Evolutionary conservation across 2,329 filamentous ascomycete species (phyloP), one percentile per base, ranked within the genome.

Genomic region (Dactylonectria macrodidyma): DNA sequence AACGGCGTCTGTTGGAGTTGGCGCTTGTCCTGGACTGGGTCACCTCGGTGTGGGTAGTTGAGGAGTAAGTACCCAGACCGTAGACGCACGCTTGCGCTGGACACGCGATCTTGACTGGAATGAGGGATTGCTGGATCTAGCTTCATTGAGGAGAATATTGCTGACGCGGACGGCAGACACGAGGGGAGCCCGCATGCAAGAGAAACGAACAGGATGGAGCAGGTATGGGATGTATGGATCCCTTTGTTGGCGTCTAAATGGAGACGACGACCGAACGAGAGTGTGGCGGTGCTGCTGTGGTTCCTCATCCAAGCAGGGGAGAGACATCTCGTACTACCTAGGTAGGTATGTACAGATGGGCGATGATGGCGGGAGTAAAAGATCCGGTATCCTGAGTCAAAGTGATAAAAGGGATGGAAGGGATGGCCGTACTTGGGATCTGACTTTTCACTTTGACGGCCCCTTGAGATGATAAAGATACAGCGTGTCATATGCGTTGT

Each of bases 131-230:
- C 33, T 54, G 51, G 2, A 54, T 54, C 26, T 22, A 56, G 54
- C 51, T 51, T 51, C 26, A 33, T 34, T 30, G 47, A 54, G 30
- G 36, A 24, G 56, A 59, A 36, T 24, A 44, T 65, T 34, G 62
- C 62, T 66, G 63, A 66, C 63, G 63, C 51, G 58, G 50, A 52
- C 50, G 30, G 26, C n/a, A 34, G 46, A 66, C 52, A 62, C 63
- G 63, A 62, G 58, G 36, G 36, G 14, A 48, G n/a, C 16, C 44
- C 56, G 57, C 19, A 50, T 59, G 47, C 22, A 22, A 5, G 22
- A 50, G 24, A 26, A 48, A 26, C 22, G 11, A 14, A 48, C 10
- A 26, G n/a, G 6, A 30, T 30, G 26, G 26, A 30, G 26, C 26
- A 30, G 26, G 26, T 38, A 38, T 14, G 36, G 36, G 36, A 38